Conservation (phyloP, 495 filamentous ascomycete genomes). For the Penicillium dipodomyicola region DNA sequence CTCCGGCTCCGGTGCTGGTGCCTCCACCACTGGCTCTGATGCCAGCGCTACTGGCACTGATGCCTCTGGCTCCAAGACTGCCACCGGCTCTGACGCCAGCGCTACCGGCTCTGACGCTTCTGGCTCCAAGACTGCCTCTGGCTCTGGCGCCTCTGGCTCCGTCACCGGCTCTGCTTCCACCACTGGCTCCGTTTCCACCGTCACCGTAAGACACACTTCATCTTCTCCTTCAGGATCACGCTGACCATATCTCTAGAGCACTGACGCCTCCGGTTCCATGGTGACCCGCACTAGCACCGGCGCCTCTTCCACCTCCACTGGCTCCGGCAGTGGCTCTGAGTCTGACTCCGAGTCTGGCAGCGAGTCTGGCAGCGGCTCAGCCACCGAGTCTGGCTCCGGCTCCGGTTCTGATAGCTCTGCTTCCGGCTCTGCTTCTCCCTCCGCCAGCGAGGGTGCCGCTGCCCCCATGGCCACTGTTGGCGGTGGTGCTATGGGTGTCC, state of each 20-base stretch:
- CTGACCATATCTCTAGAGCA: conserved; percentile 13
- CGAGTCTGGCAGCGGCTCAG: conserved; percentile 6
- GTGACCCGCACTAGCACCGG: conserved; percentile 18
- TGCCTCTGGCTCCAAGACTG: conserved; percentile 3
- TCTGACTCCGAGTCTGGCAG: background rate
- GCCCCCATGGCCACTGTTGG: conserved; percentile 36
- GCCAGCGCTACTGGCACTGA: conserved; percentile 18
- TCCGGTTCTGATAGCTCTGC: conserved; percentile 12
- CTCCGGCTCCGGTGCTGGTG: conserved; percentile 14
- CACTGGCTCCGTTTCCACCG: conserved; percentile 5
- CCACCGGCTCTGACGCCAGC: conserved; percentile 10
- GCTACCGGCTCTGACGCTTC: conserved; percentile 7
- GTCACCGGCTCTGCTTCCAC: background rate
- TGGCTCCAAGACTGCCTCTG: conserved; percentile 6
- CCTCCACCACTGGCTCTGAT: conserved; percentile 21
- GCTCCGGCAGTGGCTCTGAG: conserved; percentile 17
- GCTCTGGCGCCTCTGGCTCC: conserved; percentile 15
- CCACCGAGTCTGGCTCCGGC: conserved; percentile 4
- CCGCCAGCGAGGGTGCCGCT: conserved; percentile 30
- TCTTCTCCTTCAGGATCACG: background rate
- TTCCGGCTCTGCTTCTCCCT: conserved; percentile 24
- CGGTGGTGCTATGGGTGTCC: conserved; percentile 36
- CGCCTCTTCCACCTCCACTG: conserved; percentile 25
- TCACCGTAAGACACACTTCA: background rate
- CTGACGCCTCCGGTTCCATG: conserved; percentile 13